Percentiles rank a stretch among this genome's conserved stretches.
phyloP scores from a whole-genome alignment of 2,329 filamentous ascomycete species.

The Gyromitra esculenta region DNA sequence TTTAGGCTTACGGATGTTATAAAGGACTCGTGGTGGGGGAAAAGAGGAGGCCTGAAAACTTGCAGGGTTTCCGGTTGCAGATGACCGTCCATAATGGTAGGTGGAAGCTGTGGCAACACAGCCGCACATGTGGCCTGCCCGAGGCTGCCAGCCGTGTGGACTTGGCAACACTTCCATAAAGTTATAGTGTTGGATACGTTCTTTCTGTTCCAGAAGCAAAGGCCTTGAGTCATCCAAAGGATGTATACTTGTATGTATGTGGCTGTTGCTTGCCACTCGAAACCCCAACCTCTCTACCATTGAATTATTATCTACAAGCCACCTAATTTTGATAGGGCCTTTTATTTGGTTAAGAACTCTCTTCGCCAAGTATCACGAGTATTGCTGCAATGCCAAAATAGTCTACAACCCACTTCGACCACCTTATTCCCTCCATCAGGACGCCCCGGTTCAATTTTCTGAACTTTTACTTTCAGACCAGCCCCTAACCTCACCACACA shows the following conservation, averaged over 20 bases:
- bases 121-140: slow-evolving; percentile 23
- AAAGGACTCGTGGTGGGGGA: slow-evolving; percentile 21
- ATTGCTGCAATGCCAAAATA: slow-evolving; percentile 38
- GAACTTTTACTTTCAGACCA: slow-evolving; percentile 24
- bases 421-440: not conserved
- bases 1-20: slow-evolving; percentile 17
- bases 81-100: slow-evolving; percentile 19
- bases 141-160: slow-evolving; percentile 2
- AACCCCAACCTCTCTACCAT: not conserved
- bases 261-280: not conserved
- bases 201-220: not conserved
- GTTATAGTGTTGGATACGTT: not conserved
- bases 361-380: slow-evolving; percentile 9
- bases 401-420: slow-evolving; percentile 30
- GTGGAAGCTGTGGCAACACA: slow-evolving; percentile 24
- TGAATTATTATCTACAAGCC: slow-evolving; percentile 2
- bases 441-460: not conserved
- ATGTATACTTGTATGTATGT: too few relatives aligned
- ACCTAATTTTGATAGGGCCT: not conserved
- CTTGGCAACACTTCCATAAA: slow-evolving; percentile 15
- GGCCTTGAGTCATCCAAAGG: too few relatives aligned
- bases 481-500: slow-evolving; percentile 26
- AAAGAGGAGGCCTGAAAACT: slow-evolving; percentile 17
- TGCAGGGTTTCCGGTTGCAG: slow-evolving; percentile 33
- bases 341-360: not conserved